These are phyloP conservation scores for Avena sativa DNA, from an alignment of 176 grass and related monocot genomes.

Conservation along the genomic window DNA sequence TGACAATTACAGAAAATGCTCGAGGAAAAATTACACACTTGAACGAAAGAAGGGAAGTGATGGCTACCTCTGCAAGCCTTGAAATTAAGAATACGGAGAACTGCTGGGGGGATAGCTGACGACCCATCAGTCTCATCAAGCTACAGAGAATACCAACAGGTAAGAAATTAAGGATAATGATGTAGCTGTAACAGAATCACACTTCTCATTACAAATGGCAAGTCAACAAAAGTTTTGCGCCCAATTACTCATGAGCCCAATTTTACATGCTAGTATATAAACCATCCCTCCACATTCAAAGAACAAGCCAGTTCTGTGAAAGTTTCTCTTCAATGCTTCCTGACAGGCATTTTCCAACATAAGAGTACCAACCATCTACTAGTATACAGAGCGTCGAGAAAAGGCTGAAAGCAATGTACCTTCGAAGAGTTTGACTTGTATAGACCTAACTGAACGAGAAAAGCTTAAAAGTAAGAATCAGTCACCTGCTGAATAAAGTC, in stretches of 20 bases:
- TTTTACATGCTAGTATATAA: conserved; percentile 1
- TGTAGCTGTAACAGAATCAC: not conserved
- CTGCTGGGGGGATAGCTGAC: conserved; percentile 69
- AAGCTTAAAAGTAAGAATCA: conserved; percentile 8
- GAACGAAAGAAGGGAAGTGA: not conserved
- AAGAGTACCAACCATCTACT: not conserved
- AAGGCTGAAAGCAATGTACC: not conserved
- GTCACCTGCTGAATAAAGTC: conserved; percentile 92
- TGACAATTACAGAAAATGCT: not conserved
- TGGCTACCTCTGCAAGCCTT: conserved; percentile 95
- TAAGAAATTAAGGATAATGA: conserved; percentile 41
- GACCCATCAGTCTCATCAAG: conserved; percentile 93
- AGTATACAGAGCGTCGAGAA: not conserved
- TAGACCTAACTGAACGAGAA: conserved; percentile 1
- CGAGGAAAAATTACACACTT: not conserved
- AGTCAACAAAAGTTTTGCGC: not conserved
- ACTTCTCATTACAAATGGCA: not conserved
- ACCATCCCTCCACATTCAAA: not conserved
- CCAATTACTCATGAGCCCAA: not conserved
- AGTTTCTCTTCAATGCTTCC: not conserved
- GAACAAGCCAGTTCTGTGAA: not conserved
- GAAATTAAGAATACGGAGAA: conserved; percentile 83
- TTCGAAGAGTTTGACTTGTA: not conserved
- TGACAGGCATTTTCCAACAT: not conserved
- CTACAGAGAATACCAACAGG: conserved; percentile 46